Evolutionary conservation across 139 green algal genomes (phyloP), one percentile per base, ranked within the genome.

Genomic region (Mychonastes homosphaera): DNA sequence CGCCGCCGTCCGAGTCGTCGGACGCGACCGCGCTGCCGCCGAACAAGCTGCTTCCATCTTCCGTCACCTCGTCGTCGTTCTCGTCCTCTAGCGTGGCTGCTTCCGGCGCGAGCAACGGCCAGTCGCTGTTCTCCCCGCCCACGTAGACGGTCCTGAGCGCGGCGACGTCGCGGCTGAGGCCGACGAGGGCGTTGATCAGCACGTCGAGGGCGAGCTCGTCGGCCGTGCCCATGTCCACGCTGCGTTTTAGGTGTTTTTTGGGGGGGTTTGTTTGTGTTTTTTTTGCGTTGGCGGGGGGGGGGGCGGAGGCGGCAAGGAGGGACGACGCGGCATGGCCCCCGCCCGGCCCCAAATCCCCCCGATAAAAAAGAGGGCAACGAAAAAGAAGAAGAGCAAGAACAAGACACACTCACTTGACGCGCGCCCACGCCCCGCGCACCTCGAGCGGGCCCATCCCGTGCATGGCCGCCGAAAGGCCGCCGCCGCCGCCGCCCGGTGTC

Each of bases 151-250:
- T 53, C 28, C 57, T 71, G 18, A 90, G 69, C 8, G 76, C 84
- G 19, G 75, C 50, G 38, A 88, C 72, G 55, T 94, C 80, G 26
- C 56, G 36, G 41, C 73, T 87, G 63, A 91, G 89, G n/a, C 73
- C 81, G 24, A 70, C 41, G 13, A 95, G 56, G 47, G 69, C 73
- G 62, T 95, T 95, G 63, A 95, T 75, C n/a, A 95, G 73, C 19
- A 91, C 53, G 54, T 95, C 88, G 33, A 95, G 63, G 3, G 77
- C 77, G 46, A 95, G 53, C 72, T 95, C 88, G 49, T 95, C 88
- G 6, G 74, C 78, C 16, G 81, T 92, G 28, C 88, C 88, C 64
- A 95, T 70, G 74, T 95, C 82, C 8, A 94, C 21, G 71, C 83
- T n/a, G n/a, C n/a, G n/a, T n/a, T n/a, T n/a, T n/a, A n/a, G n/a